These are phyloP conservation scores for Pontederia paniculata DNA, from an alignment of 176 grass and related monocot genomes.

Conservation along the genomic window DNA sequence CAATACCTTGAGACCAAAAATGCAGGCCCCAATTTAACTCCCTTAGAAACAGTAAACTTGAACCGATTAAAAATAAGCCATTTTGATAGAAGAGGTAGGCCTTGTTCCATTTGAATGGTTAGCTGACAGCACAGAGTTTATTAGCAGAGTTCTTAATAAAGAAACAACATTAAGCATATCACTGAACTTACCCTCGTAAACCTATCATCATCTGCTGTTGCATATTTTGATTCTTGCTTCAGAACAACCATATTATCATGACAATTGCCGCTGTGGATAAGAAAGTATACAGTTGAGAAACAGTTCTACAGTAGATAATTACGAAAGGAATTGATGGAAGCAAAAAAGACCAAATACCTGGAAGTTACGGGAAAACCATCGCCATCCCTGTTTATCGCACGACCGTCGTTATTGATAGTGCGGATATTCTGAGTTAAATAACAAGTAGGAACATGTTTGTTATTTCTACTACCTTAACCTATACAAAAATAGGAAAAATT, in stretches of 20 bases:
- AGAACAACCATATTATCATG: constrained; percentile 96
- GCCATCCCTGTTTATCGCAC: constrained; percentile 54
- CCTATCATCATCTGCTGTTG: constrained; percentile 51
- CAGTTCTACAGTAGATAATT: constrained; percentile 4
- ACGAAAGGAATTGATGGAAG: constrained; percentile 3
- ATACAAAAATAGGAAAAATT: constrained; percentile 2
- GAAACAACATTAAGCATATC: not conserved
- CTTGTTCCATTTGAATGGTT: constrained; percentile 98
- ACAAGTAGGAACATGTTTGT: not conserved
- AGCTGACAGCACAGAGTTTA: constrained; percentile 35
- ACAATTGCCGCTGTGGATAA: constrained; percentile 53
- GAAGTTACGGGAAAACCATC: constrained; percentile 89
- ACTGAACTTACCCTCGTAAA: constrained; percentile 68
- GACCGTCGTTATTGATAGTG: constrained; percentile 85
- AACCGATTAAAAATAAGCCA: constrained; percentile 83
- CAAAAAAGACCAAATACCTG: constrained; percentile 45
- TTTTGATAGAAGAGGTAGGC: constrained; percentile 76
- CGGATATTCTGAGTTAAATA: constrained; percentile 43
- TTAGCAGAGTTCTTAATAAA: not conserved
- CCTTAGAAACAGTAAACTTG: constrained; percentile 73
- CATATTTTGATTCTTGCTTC: constrained; percentile 90
- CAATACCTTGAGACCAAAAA: constrained; percentile 79
- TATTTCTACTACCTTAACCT: not conserved
- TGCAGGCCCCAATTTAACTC: constrained; percentile 73
- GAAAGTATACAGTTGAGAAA: constrained; percentile 10